Evolutionary conservation across 345 rosid species (phyloP).

Genomic region (Populus ilicifolia): DNA sequence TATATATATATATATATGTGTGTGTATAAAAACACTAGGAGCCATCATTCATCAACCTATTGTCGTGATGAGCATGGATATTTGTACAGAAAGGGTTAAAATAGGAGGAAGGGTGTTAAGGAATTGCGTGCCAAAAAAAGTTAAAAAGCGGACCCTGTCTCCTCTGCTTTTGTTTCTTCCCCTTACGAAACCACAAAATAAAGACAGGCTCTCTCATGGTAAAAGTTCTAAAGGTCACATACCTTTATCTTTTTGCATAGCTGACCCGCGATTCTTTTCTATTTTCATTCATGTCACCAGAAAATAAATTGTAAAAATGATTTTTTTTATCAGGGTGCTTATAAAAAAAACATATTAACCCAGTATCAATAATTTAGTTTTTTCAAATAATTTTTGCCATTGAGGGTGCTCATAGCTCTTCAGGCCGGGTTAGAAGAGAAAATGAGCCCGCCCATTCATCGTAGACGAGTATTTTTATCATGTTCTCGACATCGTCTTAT

Average conservation of each 20-base stretch:
- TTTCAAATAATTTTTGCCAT: no score
- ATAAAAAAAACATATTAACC: no score
- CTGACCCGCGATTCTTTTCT: not conserved
- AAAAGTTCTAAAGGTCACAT: not conserved
- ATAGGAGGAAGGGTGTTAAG: constrained; percentile 10
- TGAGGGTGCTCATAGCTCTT: no score
- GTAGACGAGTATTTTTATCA: no score
- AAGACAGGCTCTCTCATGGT: no score
- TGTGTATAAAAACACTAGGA: not conserved
- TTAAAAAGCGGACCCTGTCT: constrained; percentile 2
- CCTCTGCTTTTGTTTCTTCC: not conserved
- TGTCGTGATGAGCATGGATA: not conserved
- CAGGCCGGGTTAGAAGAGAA: no score
- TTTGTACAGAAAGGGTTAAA: constrained; percentile 1
- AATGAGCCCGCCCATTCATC: no score
- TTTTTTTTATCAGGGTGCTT: no score
- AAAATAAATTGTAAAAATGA: no score
- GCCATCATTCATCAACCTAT: not conserved
- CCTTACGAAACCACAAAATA: not conserved
- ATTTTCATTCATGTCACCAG: not conserved
- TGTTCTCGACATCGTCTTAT: no score
- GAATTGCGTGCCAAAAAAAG: constrained; percentile 20
- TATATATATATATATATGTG: no score
- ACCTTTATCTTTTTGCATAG: not conserved
- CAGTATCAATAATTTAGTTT: no score